Evolutionary conservation across 805 yeast species (phyloP), one percentile per base, ranked within the genome.

Genomic region (Groenewaldozyma salmanticensis): DNA sequence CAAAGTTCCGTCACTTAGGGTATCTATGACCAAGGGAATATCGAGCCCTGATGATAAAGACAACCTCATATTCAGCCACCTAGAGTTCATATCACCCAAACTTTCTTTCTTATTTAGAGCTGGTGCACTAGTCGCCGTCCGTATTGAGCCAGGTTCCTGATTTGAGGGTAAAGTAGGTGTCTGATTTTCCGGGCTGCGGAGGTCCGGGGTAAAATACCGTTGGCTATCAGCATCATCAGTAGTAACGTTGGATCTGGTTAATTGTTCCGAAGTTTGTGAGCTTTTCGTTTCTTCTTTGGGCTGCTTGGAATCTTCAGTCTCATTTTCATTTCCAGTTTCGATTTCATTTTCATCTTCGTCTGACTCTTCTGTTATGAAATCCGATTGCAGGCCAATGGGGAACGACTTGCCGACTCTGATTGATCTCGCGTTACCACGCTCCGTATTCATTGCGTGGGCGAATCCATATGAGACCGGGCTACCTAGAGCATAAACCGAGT

Each of bases 391-490:
- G 33, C 53, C 54, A 27, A 48, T 21, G 16, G 15, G 18, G 16
- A 31, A 21, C 29, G 21, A 24, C 35, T 39, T 44, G 31, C 49
- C 52, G 11, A 70, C 45, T 64, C 63, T 39, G 59, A 72, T 32
- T 18, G 53, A 49, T 21, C 47, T 50, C 7, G 55, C 55, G 13
- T 45, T 44, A 35, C 42, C 40, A 20, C 57, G 39, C 39, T 43
- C 29, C n/a, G n/a, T n/a, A n/a, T n/a, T n/a, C 7, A 24, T 24
- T 9, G 48, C 35, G 5, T 21, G 42, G 21, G 33, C 21, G 18
- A 29, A 31, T 4, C 24, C 27, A 15, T 40, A 27, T 27, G 67
- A 75, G 2, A 78, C 83, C 44, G 76, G 67, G 45, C 77, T 75
- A 0, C 84, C 78, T 49, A 76, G 77, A 27, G 62, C 61, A 13